phyloP scores from a whole-genome alignment of 768 basidiomycete species.

The Trametes punicea region DNA sequence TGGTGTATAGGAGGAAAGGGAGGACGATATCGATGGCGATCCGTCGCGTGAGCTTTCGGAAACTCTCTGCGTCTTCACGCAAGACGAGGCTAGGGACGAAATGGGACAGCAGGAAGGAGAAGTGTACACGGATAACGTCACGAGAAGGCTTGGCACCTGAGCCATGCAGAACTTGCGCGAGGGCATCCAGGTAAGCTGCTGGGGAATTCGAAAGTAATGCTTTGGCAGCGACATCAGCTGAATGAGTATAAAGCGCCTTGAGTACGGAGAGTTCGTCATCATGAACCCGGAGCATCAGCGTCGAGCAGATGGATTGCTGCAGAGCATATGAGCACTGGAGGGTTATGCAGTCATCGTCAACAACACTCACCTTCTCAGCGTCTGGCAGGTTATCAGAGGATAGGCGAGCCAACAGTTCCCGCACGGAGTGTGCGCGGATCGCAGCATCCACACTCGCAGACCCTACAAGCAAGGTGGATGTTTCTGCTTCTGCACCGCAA shows the following conservation, averaged over 20 bases:
- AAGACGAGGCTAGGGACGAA: constrained; percentile 34
- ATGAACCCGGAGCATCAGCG: constrained; percentile 64
- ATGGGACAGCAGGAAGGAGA: constrained; percentile 51
- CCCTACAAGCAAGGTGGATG: constrained; percentile 38
- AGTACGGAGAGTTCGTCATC: constrained; percentile 63
- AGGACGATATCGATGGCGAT: constrained; percentile 58
- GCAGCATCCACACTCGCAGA: constrained; percentile 61
- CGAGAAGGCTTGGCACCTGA: constrained; percentile 47
- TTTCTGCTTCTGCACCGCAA: constrained; percentile 23
- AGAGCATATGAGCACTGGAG: constrained; percentile 2
- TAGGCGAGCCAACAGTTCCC: constrained; percentile 46
- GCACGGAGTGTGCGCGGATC: constrained; percentile 58
- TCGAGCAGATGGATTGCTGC: constrained; percentile 57
- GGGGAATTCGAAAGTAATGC: not conserved
- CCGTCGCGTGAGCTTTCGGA: constrained; percentile 23
- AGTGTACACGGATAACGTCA: constrained; percentile 50
- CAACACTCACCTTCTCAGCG: constrained; percentile 42
- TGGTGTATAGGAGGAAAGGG: constrained; percentile 73
- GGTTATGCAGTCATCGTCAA: not conserved
- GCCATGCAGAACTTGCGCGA: constrained; percentile 36
- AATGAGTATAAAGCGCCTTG: constrained; percentile 59
- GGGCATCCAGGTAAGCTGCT: constrained; percentile 43
- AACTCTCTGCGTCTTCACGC: constrained; percentile 2
- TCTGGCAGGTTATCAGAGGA: constrained; percentile 28
- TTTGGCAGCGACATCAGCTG: constrained; percentile 36